These are phyloP conservation scores for Dipteronia sinensis DNA, from an alignment of 345 rosid species.

Conservation along the genomic window DNA sequence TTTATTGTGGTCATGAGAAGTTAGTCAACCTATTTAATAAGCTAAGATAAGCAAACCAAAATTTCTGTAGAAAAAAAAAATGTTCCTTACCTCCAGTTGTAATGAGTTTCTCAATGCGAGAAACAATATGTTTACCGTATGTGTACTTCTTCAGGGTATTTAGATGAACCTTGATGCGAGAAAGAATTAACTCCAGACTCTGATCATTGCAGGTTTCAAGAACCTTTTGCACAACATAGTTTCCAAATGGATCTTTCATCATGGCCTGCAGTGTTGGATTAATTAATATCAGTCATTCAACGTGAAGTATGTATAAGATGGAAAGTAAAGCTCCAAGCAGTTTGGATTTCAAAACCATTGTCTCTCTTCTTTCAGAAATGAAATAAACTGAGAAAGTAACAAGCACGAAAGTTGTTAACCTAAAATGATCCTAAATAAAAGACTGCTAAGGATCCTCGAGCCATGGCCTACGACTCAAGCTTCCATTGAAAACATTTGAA, in stretches of 20 bases:
- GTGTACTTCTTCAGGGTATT: conserved; percentile 90
- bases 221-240: conserved; percentile 96
- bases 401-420: background rate
- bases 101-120: conserved; percentile 94
- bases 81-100: conserved; percentile 77
- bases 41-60: background rate
- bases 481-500: background rate
- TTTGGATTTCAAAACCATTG: background rate
- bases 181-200: conserved; percentile 76
- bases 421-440: background rate
- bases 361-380: background rate
- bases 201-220: conserved; percentile 90
- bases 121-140: conserved; percentile 93
- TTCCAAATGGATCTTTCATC: conserved; percentile 99
- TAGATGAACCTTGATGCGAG: conserved; percentile 89
- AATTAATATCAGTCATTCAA: background rate
- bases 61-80: background rate
- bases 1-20: background rate
- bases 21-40: background rate
- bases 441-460: background rate
- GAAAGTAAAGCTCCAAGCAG: background rate
- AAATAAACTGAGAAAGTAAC: background rate
- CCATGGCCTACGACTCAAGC: background rate
- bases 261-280: conserved; percentile 65
- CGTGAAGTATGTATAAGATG: background rate